Base-by-base conservation (phyloP, 495 filamentous ascomycete genomes). In the Podospora pseudoanserina region DNA sequence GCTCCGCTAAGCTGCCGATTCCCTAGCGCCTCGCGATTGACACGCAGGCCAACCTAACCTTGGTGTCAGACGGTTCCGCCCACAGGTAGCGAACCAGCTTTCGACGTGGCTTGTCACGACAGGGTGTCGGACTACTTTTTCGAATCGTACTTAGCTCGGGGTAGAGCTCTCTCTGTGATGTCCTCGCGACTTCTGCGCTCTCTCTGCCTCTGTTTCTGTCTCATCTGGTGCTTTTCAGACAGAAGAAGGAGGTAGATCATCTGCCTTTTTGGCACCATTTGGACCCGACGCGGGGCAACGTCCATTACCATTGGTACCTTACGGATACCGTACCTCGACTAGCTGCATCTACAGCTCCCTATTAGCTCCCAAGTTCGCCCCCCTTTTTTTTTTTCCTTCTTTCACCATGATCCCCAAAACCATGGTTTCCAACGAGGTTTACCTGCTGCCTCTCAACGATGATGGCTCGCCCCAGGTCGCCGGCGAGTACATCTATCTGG, bases 401-500 rank as follows among this genome's bases (percentile, higher is more conserved):
- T 59, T 20, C 73, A 74, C 54, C 72, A 85, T 86, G 83, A 75
- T 79, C 60, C 84, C 84, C 39, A 77, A 76, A 75, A 87, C 78
- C 63, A 82, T 86, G 76, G 80, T 79, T 67, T 85, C 85, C 65
- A 82, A 79, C 76, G 85, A 92, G 77, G 86, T 97, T 65, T 95
- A 97, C 79, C 81, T 95, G 71, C 84, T 99, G 63, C 91, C 91
- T 63, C 86, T 99, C 77, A 94, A 90, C 74, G 95, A 99, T 77
- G 85, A 91, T 79, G 96, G 96, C 72, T 90, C 93, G 69, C 96
- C 96, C 53, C 91, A 95, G 81, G 88, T 99, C 53, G 82, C 91
- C 2, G 93, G 92, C 67, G 90, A 89, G 59, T 97, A 96, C 80
- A 92, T 97, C 70, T 96, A 97, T 78, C 83, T 99, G 3, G 90